These are phyloP conservation scores for Colletotrichum acutatum DNA, from an alignment of 2,329 filamentous ascomycete species.

Conservation along the genomic window DNA sequence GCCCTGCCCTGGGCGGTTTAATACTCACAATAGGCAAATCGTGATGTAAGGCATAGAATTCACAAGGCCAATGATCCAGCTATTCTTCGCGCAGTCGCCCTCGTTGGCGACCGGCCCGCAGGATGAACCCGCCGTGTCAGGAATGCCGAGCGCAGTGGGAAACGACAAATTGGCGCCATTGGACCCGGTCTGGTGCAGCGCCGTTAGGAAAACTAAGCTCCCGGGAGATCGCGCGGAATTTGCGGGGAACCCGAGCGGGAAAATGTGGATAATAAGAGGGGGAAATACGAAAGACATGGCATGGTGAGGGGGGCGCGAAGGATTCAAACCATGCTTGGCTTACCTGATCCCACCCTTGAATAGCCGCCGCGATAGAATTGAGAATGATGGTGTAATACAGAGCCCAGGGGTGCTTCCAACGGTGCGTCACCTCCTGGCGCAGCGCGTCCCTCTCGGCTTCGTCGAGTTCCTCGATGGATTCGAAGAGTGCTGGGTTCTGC, in stretches of 20 bases:
- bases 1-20: not conserved
- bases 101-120: constrained; percentile 47
- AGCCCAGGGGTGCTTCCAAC: constrained; percentile 60
- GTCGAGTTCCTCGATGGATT: constrained; percentile 57
- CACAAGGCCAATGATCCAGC: constrained; percentile 71
- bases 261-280: not conserved
- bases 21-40: constrained; percentile 53
- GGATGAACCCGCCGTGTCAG: constrained; percentile 42
- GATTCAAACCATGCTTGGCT: not conserved
- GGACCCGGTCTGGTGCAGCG: constrained; percentile 49
- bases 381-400: constrained; percentile 62
- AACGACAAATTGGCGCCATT: constrained; percentile 62
- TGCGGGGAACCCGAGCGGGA: not conserved
- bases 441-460: constrained; percentile 55
- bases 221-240: not conserved
- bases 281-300: not conserved
- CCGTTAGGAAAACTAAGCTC: not conserved
- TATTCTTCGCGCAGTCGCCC: constrained; percentile 56
- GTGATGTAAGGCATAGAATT: constrained; percentile 61
- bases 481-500: constrained; percentile 58
- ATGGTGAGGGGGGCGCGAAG: too few relatives aligned
- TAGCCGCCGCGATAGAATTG: constrained; percentile 64
- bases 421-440: constrained; percentile 56
- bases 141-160: constrained; percentile 55
- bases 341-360: constrained; percentile 59